phyloP scores from a whole-genome alignment of 805 yeast genomes.

The Cyberlindnera euphorbiiphila region DNA sequence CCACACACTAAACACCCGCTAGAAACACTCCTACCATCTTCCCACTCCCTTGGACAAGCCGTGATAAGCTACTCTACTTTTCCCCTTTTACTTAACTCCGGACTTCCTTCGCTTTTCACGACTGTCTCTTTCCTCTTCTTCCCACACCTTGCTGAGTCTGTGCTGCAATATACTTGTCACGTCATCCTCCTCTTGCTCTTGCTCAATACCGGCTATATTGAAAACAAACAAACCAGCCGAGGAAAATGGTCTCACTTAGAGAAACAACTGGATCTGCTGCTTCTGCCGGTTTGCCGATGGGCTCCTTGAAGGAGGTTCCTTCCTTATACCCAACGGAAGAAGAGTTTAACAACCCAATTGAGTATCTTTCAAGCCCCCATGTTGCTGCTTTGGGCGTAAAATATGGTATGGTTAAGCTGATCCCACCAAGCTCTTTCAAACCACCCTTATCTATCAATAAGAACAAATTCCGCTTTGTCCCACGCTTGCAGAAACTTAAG shows the following conservation, averaged over 20 bases:
- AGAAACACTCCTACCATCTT: no score
- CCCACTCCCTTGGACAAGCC: no score
- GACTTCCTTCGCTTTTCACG: no score
- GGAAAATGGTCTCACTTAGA: neutral
- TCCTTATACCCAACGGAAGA: slow-evolving; percentile 48
- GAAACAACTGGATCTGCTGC: neutral
- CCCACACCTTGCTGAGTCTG: no score
- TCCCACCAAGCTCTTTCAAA: slow-evolving; percentile 51
- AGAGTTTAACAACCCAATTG: slow-evolving; percentile 62
- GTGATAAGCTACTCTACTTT: no score
- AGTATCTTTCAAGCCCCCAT: slow-evolving; percentile 52
- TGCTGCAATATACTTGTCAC: no score
- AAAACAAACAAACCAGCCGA: no score
- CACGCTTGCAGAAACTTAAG: slow-evolving; percentile 62
- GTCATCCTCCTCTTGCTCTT: no score
- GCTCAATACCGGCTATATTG: no score
- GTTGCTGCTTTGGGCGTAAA: slow-evolving; percentile 43
- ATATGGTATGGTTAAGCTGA: slow-evolving; percentile 74
- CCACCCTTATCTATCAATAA: slow-evolving; percentile 54
- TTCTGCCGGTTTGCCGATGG: neutral
- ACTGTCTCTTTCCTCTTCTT: no score
- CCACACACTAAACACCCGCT: no score
- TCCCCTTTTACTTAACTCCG: no score
- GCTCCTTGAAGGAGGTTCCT: slow-evolving; percentile 39
- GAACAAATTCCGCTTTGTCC: slow-evolving; percentile 55